Percentiles rank a stretch among this genome's conserved stretches.
Evolutionary conservation across 768 basidiomycete species (phyloP).

Genomic region (Filobasidium wieringae): DNA sequence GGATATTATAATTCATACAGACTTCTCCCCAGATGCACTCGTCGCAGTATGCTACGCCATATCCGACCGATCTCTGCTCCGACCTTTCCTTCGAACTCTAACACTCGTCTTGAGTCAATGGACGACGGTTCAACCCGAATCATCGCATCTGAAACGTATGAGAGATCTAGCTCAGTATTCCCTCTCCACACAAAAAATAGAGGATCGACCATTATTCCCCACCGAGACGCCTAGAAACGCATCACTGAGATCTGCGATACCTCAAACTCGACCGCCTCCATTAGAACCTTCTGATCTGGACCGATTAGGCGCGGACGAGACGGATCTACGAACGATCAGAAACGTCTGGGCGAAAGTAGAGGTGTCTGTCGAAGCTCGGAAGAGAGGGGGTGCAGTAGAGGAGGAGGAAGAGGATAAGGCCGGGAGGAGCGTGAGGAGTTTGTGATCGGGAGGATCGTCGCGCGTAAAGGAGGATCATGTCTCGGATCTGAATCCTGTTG

Average conservation of each 20-base stretch:
- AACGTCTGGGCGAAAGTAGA: not conserved
- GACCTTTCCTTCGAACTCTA: not conserved
- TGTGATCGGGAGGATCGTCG: too few relatives aligned
- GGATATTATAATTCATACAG: not conserved
- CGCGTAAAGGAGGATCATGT: too few relatives aligned
- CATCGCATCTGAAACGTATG: not conserved
- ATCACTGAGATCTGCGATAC: too few relatives aligned
- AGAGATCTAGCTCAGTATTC: not conserved
- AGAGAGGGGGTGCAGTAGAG: not conserved
- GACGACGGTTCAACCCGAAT: not conserved
- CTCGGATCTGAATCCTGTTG: too few relatives aligned
- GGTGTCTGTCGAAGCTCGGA: not conserved
- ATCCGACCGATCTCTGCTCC: not conserved
- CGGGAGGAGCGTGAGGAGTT: not conserved
- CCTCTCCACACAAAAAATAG: not conserved
- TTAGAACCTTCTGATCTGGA: not conserved
- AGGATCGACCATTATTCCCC: not conserved
- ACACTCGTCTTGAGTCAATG: not conserved
- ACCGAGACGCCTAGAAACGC: too few relatives aligned
- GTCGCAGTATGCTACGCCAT: constrained; percentile 2
- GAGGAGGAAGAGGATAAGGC: not conserved
- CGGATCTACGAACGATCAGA: not conserved
- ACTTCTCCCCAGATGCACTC: not conserved
- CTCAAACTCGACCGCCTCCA: not conserved
- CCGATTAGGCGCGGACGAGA: not conserved